Percentiles rank a stretch among this genome's conserved stretches.
Evolutionary conservation across 768 basidiomycete genomes (phyloP).

Genomic region (Mycena sanguinolenta): DNA sequence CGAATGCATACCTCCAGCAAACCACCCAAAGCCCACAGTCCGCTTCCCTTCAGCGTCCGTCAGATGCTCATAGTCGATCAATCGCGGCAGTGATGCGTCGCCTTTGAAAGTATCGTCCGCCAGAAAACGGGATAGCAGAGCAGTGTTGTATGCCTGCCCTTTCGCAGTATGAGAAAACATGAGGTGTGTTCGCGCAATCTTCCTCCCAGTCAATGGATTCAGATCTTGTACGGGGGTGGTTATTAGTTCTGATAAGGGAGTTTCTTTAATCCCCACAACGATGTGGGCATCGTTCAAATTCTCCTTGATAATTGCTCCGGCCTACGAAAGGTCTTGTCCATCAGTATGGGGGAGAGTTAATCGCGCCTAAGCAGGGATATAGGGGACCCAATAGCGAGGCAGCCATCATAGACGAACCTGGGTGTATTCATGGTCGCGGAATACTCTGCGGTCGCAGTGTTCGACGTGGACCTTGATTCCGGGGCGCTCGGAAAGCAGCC

Average conservation of each 20-base stretch:
- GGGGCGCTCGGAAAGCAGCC: constrained; percentile 67
- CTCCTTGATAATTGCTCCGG: constrained; percentile 76
- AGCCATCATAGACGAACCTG: constrained; percentile 61
- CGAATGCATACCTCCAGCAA: constrained; percentile 81
- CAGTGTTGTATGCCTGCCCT: constrained; percentile 89
- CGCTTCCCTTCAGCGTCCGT: constrained; percentile 74
- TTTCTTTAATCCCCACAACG: constrained; percentile 91
- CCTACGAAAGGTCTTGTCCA: constrained; percentile 58
- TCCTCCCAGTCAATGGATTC: constrained; percentile 10
- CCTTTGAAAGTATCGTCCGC: constrained; percentile 31
- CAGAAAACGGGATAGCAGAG: constrained; percentile 77
- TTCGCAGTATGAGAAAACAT: constrained; percentile 96
- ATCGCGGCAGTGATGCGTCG: constrained; percentile 52
- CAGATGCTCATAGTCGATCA: constrained; percentile 91
- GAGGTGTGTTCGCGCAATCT: constrained; percentile 73
- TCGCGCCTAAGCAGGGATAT: constrained; percentile 11
- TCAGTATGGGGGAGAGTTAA: constrained; percentile 25
- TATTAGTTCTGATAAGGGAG: constrained; percentile 74
- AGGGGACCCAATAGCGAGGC: constrained; percentile 2
- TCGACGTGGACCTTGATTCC: constrained; percentile 78
- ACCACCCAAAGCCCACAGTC: constrained; percentile 93
- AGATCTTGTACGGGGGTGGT: constrained; percentile 52
- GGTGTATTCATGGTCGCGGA: constrained; percentile 70
- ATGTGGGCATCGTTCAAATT: constrained; percentile 78
- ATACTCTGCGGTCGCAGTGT: constrained; percentile 82